phyloP scores from a whole-genome alignment of 495 filamentous ascomycete genomes.

The Extremus antarcticus region DNA sequence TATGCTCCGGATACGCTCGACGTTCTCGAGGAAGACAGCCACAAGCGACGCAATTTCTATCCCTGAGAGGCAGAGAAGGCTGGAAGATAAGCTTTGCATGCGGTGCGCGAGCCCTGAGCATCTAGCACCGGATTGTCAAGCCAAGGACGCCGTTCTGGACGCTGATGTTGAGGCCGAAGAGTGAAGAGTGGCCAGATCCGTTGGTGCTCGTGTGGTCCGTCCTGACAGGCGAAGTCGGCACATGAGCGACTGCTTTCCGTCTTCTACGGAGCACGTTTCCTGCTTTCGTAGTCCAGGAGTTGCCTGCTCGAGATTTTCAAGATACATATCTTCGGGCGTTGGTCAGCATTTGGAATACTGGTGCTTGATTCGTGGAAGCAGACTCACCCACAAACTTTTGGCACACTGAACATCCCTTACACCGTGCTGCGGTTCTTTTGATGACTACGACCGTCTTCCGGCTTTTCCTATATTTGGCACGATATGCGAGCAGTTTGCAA shows the following conservation, averaged over 20 bases:
- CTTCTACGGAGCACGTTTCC: neutral
- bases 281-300: neutral
- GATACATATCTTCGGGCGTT: neutral
- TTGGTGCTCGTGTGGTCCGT: neutral
- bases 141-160: neutral
- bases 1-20: neutral
- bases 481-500: neutral
- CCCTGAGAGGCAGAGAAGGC: neutral
- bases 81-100: neutral
- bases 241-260: neutral
- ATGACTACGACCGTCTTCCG: conserved; percentile 4
- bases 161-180: neutral
- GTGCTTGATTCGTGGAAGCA: neutral
- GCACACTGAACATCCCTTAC: conserved; percentile 6
- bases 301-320: neutral
- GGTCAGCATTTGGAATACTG: neutral
- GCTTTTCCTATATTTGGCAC: neutral
- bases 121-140: neutral
- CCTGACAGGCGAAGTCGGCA: neutral
- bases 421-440: conserved; percentile 4
- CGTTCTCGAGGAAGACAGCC: neutral
- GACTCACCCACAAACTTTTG: conserved; percentile 2
- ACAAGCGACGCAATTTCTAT: neutral
- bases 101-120: neutral
- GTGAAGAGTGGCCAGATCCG: too few relatives aligned